phyloP scores from a whole-genome alignment of 306 rosid genomes.

The Rosa lucieae region DNA sequence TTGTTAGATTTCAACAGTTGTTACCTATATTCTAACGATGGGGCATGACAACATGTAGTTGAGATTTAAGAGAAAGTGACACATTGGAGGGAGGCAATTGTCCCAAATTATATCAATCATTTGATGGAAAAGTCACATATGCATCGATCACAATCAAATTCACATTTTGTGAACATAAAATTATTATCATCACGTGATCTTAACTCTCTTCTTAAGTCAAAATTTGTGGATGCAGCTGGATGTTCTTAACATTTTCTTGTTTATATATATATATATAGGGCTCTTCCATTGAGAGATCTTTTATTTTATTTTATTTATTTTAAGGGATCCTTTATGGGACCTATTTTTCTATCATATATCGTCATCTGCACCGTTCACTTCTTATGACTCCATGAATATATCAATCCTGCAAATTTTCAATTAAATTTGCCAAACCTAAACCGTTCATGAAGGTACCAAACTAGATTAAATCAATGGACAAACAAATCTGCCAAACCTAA shows the following conservation, averaged over 20 bases:
- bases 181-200: constrained; percentile 22
- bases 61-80: neutral
- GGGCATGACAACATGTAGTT: neutral
- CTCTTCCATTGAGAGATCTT: too few relatives aligned
- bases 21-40: neutral
- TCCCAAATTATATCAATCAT: constrained; percentile 11
- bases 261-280: too few relatives aligned
- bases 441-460: too few relatives aligned
- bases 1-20: neutral
- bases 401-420: too few relatives aligned
- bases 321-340: too few relatives aligned
- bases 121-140: constrained; percentile 17
- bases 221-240: constrained; percentile 12
- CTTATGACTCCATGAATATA: too few relatives aligned
- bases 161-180: constrained; percentile 21
- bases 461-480: too few relatives aligned
- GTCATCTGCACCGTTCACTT: too few relatives aligned
- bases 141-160: constrained; percentile 23
- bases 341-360: too few relatives aligned
- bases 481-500: too few relatives aligned
- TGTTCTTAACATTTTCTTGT: neutral
- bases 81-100: neutral
- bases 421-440: too few relatives aligned
- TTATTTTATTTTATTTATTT: too few relatives aligned
- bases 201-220: constrained; percentile 8